Evolutionary conservation across 1,284 basidiomycete genomes (phyloP), one percentile per base, ranked within the genome.

Genomic region (Ustilago esculenta): DNA sequence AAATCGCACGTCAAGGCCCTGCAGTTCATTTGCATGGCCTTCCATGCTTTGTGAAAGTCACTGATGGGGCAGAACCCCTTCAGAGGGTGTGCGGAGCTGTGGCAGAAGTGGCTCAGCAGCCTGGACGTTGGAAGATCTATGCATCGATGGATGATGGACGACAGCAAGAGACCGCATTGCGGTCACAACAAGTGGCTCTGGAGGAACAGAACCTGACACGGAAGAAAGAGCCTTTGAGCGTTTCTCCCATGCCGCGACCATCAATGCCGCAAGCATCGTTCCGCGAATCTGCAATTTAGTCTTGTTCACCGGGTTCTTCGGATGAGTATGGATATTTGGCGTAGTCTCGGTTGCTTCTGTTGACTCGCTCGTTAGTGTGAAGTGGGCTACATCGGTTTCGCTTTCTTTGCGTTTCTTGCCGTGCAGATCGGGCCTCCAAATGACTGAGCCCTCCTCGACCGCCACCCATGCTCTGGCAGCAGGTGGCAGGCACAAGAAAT

Each of bases 241-340:
- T n/a, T 41, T 49, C 33, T 53, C 56, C 56, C 56, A 59, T 4
- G 56, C 56, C 9, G 49, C 56, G 17, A 59, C 37, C 36, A 59
- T 39, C 25, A 59, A 24, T 6, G 49, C 43, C 7, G 43, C 44
- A 6, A 53, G 37, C 56, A 59, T 59, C 3, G 23, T 46, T 2
- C 56, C 49, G 23, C 56, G 49, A 5, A 59, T 17, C 12, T 24
- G 21, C 41, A 52, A 30, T 15, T 46, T 52, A 15, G 12, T 4
- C 11, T 18, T 36, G 14, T 40, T 20, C 10, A 43, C 29, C 33
- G 30, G 35, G 40, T 25, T 30, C 1, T 40, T 20, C n/a, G 30
- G 21, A 21, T 49, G 33, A 2, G 46, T 9, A 20, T 43, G 47
- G 23, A 49, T 36, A 9, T 48, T 47, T 4, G 39, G 24, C 21